Evolutionary conservation across 768 basidiomycete genomes (phyloP), one percentile per base, ranked within the genome.

Genomic region (Russula lepida): DNA sequence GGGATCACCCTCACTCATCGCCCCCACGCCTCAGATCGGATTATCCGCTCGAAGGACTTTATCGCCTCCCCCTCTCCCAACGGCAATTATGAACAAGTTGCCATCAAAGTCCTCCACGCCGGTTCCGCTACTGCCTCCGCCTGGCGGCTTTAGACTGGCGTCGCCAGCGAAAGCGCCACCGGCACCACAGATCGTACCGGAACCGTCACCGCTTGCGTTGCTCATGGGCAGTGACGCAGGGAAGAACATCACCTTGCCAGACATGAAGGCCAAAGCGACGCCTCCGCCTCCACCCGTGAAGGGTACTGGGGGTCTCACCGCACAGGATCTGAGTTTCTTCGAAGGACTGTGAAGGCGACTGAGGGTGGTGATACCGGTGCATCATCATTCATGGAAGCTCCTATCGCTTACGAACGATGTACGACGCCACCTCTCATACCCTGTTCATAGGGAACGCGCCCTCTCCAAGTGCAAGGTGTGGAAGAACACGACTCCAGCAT

Each of bases 281-380:
- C 37, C 50, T 47, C 67, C 67, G 46, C 54, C 59, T 27, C 39
- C 17, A 25, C 52, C 67, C 7, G 27, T 66, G 27, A 64, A 70
- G 51, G 64, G 71, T 62, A 48, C 69, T 51, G 82, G 84, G 13
- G 86, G 85, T 4, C 71, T 92, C 53, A 88, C 86, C 4, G 90
- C 89, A 2, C 88, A 90, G 72, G 92, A 92, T 78, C 71, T 92
- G 54, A 89, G 86, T 19, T 93, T 94, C 71, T 94, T 93, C 70
- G 91, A 93, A 73, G 86, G 88, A 37, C 68, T 87, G 33, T 89
- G 57, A 50, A 15, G 37, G n/a, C 23, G 23, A n/a, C 7, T 11
- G 21, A n/a, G 12, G 30, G 30, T 25, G 17, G 12, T 6, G n/a
- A n/a, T n/a, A n/a, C n/a, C n/a, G n/a, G n/a, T 13, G 9, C 25